Evolutionary conservation across 495 filamentous ascomycete genomes (phyloP).

Genomic region (Niebla homalea): DNA sequence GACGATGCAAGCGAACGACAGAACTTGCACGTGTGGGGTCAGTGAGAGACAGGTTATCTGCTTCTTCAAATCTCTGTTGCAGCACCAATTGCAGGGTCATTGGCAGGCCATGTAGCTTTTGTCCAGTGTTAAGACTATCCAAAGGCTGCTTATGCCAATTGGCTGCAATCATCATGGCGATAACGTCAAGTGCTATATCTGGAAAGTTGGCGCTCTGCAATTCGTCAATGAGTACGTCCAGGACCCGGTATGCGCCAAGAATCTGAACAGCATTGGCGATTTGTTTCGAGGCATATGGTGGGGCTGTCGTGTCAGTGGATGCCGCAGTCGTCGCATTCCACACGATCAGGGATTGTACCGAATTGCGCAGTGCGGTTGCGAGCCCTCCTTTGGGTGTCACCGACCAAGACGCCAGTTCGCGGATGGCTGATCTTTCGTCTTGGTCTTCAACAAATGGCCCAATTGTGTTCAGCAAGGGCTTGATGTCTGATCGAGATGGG

Average conservation of each 20-base stretch:
- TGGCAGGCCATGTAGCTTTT: constrained; percentile 21
- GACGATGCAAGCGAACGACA: constrained; percentile 60
- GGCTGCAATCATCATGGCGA: constrained; percentile 57
- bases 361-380: constrained; percentile 44
- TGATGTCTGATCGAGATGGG: constrained; percentile 54
- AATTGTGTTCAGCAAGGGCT: constrained; percentile 56
- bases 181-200: constrained; percentile 60
- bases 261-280: constrained; percentile 52
- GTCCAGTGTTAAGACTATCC: constrained; percentile 15
- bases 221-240: constrained; percentile 21
- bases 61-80: constrained; percentile 46
- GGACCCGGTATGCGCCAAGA: constrained; percentile 50
- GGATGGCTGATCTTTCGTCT: constrained; percentile 48
- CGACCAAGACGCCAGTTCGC: constrained; percentile 68
- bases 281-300: constrained; percentile 69
- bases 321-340: constrained; percentile 59
- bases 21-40: constrained; percentile 51
- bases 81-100: constrained; percentile 61
- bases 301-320: constrained; percentile 42
- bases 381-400: constrained; percentile 47
- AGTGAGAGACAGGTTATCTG: constrained; percentile 44
- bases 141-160: constrained; percentile 37
- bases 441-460: constrained; percentile 56
- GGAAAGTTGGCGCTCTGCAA: constrained; percentile 33
- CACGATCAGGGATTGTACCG: constrained; percentile 52